Percentiles rank a stretch among this genome's conserved stretches.
These are phyloP conservation scores for Sextonia rubra DNA, from an alignment of 164 flowering plant genomes.

Conservation along the genomic window DNA sequence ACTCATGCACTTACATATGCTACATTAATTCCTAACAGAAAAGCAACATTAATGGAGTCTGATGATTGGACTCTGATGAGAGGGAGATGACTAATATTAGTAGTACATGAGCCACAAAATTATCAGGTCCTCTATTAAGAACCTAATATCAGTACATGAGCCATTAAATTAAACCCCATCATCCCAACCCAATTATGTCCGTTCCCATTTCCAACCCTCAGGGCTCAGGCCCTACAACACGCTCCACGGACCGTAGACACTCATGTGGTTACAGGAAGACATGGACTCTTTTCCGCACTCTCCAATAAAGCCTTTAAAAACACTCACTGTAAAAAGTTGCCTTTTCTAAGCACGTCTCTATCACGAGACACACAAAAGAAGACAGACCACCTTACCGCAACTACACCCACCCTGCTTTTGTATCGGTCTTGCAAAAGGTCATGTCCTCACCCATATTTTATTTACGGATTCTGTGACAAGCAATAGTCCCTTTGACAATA, in stretches of 20 bases:
- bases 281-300: constrained; percentile 18
- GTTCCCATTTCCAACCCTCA: neutral
- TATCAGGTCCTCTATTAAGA: too few relatives aligned
- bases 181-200: neutral
- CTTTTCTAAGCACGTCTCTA: constrained; percentile 22
- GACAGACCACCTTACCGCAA: constrained; percentile 19
- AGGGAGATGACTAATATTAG: too few relatives aligned
- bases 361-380: constrained; percentile 37
- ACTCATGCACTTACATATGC: too few relatives aligned
- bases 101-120: too few relatives aligned
- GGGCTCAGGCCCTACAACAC: neutral
- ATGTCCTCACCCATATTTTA: constrained; percentile 19
- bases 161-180: neutral
- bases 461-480: constrained; percentile 67
- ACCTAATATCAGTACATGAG: neutral
- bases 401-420: constrained; percentile 27
- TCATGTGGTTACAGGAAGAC: constrained; percentile 6
- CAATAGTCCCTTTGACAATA: constrained; percentile 31
- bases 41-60: too few relatives aligned
- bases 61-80: too few relatives aligned
- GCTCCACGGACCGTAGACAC: neutral
- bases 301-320: constrained; percentile 17
- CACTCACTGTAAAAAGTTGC: constrained; percentile 22
- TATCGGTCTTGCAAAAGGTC: constrained; percentile 47
- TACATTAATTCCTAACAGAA: too few relatives aligned